A percentile compares a stretch with the other conserved stretches of the same genome.
Evolutionary conservation across 2,329 filamentous ascomycete genomes (phyloP).

Genomic region (Aspergillus tamarii): DNA sequence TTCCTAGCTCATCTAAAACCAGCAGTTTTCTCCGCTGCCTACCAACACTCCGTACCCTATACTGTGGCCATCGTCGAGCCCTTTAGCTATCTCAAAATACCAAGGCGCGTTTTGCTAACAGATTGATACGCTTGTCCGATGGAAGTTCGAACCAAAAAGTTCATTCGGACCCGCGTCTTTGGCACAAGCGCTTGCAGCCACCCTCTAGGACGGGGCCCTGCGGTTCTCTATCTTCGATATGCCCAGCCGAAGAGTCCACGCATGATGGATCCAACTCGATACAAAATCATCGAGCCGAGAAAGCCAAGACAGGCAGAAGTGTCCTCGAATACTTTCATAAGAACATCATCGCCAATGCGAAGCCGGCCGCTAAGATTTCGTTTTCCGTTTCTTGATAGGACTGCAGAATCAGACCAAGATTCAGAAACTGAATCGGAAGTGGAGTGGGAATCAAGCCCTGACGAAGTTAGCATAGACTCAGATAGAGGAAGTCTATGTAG

Average conservation of each 20-base stretch:
- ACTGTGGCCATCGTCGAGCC: background rate
- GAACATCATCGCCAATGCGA: conserved; percentile 13
- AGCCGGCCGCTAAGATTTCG: conserved; percentile 17
- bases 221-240: conserved; percentile 19
- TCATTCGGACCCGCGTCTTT: conserved; percentile 22
- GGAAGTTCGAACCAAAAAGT: conserved; percentile 26
- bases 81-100: conserved; percentile 5
- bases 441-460: background rate
- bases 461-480: background rate
- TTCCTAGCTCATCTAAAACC: background rate
- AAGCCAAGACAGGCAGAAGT: conserved; percentile 6
- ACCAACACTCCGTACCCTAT: background rate
- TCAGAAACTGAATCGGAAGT: background rate
- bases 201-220: conserved; percentile 18
- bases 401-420: background rate
- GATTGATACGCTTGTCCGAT: conserved; percentile 20
- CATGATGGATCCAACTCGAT: conserved; percentile 7
- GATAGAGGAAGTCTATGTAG: background rate
- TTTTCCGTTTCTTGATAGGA: conserved; percentile 21
- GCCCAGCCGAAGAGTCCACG: conserved; percentile 3
- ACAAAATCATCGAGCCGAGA: conserved; percentile 15
- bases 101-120: conserved; percentile 22
- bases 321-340: conserved; percentile 2
- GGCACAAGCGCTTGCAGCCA: conserved; percentile 16
- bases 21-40: background rate